Base-by-base conservation (phyloP, 371 early-diverging fungal species). In the Rhizopus stolonifer region DNA sequence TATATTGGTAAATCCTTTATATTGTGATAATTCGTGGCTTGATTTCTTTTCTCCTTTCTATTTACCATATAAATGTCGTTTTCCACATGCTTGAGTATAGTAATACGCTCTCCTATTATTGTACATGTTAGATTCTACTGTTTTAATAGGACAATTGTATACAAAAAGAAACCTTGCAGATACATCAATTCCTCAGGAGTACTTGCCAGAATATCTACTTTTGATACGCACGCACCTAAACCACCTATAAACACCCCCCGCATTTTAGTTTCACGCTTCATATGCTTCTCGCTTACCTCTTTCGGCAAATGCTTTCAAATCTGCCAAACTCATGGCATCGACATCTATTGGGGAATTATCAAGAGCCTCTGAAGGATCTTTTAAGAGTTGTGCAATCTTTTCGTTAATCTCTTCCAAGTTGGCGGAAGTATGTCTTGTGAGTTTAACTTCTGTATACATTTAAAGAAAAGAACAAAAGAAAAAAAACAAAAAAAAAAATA, bases 101-200 rank as follows among this genome's bases (percentile, higher is more conserved):
- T 60, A 36, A 74, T 78, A 2, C 72, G 59, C 46, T 74, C 79
- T 3, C 74, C 79, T 78, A 32, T 44, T 18, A 17, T n/a, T n/a
- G n/a, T n/a, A 29, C 32, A 14, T 19, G 18, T 38, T 21, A 11
- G 10, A n/a, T 19, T 32, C 17, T 36, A 33, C 36, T 39, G 26
- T 38, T 7, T 40, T 10, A 38, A 15, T 14, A 13, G 5, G n/a
- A 53, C 4, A 13, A 9, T 4, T 22, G 21, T 11, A 10, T 13
- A 31, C 8, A 38, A 26, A n/a, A n/a, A n/a, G n/a, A 46, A 61
- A 79, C 83, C 83, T 52, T 73, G 73, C 34, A 83, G 62, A 42
- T 76, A 83, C 81, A 83, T 83, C 15, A 83, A 54, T 31, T 81
- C 81, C 14, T 78, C 69, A 3, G 74, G 63, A 11, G 75, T 69